Evolutionary conservation across 2,329 filamentous ascomycete species (phyloP), one percentile per base, ranked within the genome.

Genomic region (Colletotrichum trifolii): DNA sequence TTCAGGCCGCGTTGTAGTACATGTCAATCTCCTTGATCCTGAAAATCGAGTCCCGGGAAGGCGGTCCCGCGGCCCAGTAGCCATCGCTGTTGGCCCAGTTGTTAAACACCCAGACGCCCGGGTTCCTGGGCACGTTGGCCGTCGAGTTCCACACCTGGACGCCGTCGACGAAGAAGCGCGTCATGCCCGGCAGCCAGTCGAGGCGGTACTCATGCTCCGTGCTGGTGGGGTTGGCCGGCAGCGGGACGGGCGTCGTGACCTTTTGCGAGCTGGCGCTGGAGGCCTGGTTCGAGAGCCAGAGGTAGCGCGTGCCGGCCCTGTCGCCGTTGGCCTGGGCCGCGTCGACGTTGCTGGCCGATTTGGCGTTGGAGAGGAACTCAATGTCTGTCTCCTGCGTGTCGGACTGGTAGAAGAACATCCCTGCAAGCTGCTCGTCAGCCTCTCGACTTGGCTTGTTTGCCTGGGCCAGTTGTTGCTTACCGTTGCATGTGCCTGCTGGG

Each of bases 151-250:
- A 74, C 9, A 69, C 48, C 59, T 71, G 67, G 0, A 53, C 65
- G 0, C 72, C 72, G 7, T 75, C 73, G 1, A 75, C 60, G 15
- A 68, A 75, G 36, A 69, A 75, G 33, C 60, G 15, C 4, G 71
- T 69, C 10, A 64, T 40, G 0, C 68, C 70, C 8, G 69, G 64
- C 1, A 69, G 69, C 73, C 72, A 75, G 47, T 75, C 73, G 40
- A 74, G 66, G 6, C 73, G 67, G 64, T 75, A 75, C 50, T 75
- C 73, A 53, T 75, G 73, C 68, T 73, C 71, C 0, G 69, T 68
- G 0, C 49, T 60, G 0, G 72, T 74, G 0, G 72, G 64, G 39
- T 72, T 67, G 1, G 66, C 46, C 0, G 71, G 72, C 33, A 69
- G 68, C 1, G 57, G 40, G 0, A 72, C 45, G 0, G 59, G 25